These are phyloP conservation scores for Globisporangium recalcitrans DNA, from an alignment of 352 stramenopile species.

Conservation along the genomic window DNA sequence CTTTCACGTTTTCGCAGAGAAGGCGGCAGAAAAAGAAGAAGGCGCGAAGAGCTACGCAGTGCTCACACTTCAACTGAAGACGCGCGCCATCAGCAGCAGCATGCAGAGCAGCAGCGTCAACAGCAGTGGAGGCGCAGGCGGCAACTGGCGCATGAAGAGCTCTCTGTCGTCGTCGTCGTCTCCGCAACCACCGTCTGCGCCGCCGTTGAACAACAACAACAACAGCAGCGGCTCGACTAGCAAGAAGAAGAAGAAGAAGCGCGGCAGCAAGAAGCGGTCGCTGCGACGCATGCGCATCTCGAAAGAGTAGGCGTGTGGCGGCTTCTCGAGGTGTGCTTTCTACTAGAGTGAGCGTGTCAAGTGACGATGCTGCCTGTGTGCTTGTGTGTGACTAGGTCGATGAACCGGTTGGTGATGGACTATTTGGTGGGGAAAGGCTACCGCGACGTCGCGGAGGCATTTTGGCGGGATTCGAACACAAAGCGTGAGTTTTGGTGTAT, in stretches of 20 bases:
- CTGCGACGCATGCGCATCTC: constrained; percentile 56
- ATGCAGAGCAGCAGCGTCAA: constrained; percentile 8
- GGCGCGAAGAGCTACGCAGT: neutral
- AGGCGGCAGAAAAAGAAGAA: neutral
- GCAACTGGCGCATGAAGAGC: constrained; percentile 13
- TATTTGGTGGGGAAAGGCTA: constrained; percentile 80
- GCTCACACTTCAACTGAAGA: too few species aligned
- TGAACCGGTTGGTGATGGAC: constrained; percentile 80
- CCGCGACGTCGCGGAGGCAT: constrained; percentile 67
- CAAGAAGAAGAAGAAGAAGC: constrained; percentile 13
- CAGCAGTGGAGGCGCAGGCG: neutral
- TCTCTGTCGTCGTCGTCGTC: neutral
- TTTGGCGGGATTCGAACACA: constrained; percentile 63
- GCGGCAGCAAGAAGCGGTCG: constrained; percentile 17
- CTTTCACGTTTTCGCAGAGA: constrained; percentile 4
- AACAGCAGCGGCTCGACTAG: constrained; percentile 2
- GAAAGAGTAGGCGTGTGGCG: constrained; percentile 44
- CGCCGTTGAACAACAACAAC: constrained; percentile 14
- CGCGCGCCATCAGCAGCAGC: too few species aligned
- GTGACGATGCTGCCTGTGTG: neutral
- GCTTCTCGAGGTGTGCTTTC: neutral
- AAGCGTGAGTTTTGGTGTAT: constrained; percentile 40
- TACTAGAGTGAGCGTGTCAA: neutral
- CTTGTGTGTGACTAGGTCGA: constrained; percentile 31
- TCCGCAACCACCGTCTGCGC: neutral